Base-by-base conservation (phyloP, 495 filamentous ascomycete genomes). In the Neurospora pannonica region DNA sequence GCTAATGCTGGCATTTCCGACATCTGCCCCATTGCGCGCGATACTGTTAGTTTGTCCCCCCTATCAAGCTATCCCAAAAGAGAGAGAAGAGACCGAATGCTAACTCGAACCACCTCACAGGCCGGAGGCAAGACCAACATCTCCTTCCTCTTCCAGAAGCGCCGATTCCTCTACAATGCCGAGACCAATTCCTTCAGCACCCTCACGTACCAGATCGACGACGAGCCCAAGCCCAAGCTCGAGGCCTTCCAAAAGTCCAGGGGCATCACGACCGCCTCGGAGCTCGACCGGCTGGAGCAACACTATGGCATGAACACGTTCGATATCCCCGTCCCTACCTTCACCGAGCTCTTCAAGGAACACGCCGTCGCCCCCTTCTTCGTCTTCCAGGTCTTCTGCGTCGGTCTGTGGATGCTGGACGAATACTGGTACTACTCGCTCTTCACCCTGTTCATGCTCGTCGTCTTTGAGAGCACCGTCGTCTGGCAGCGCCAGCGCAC, bases 371-470 rank as follows among this genome's bases (percentile, higher is more conserved):
- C 96, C 38, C 96, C 96, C 15, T 99, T 99, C 88, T 99, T 99
- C 82, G 94, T 99, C 71, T 99, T 99, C 84, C 96, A 99, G 85
- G 86, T 99, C 48, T 99, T 99, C 86, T 98, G 97, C 76, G 96
- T 99, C 73, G 96, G 97, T 37, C 85, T 99, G 74, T 99, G 96
- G 96, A 93, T 98, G 91, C 82, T 99, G 82, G 96, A 99, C 82
- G 96, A 99, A 84, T 98, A 98, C 84, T 99, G 96, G 96, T 99
- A 99, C 85, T 99, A 98, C 82, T 99, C 96, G 74, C 88, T 99
- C 15, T 99, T 99, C 80, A 98, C 96, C 2, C 90, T 98, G 28
- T 95, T 98, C 85, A 98, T 98, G 96, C 90, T 99, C 40, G 92
- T 98, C 75, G 92, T 89, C 67, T 99, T 99, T 80, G 96, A 99